These are phyloP conservation scores for Obelidium mucronatum DNA, from an alignment of 192 early-diverging fungal species.

Conservation along the genomic window DNA sequence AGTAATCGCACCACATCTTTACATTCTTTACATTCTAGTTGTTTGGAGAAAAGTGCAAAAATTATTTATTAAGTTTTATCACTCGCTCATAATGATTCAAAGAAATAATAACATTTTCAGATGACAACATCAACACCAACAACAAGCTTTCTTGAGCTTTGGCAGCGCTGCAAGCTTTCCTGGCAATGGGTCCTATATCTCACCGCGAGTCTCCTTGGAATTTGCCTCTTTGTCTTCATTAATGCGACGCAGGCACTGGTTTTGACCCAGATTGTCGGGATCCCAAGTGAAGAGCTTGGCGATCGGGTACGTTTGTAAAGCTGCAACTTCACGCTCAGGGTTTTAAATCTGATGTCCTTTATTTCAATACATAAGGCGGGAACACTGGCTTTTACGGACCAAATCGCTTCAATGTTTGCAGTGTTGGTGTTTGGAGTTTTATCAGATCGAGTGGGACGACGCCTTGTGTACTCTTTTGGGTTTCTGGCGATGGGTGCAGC, in stretches of 20 bases:
- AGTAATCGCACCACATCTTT: no score
- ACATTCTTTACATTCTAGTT: no score
- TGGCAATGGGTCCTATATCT: slow-evolving; percentile 17
- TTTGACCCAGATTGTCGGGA: slow-evolving; percentile 44
- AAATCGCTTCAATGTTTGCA: slow-evolving; percentile 63
- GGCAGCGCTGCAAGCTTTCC: not conserved
- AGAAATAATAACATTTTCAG: no score
- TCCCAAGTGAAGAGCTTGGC: slow-evolving; percentile 45
- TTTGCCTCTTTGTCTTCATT: slow-evolving; percentile 59
- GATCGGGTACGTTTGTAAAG: slow-evolving; percentile 31
- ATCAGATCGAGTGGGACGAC: slow-evolving; percentile 65
- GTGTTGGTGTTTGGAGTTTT: slow-evolving; percentile 67
- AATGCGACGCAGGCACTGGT: slow-evolving; percentile 55
- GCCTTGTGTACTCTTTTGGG: slow-evolving; percentile 58
- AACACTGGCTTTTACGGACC: slow-evolving; percentile 67
- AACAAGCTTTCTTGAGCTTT: no score
- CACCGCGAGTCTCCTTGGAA: slow-evolving; percentile 38
- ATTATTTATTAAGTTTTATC: no score
- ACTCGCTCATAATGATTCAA: no score
- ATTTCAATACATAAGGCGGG: slow-evolving; percentile 41
- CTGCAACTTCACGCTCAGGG: no score
- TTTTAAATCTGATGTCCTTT: not conserved
- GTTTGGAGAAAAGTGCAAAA: no score
- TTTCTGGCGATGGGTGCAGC: slow-evolving; percentile 60
- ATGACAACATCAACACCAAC: no score